Evolutionary conservation across 2,329 filamentous ascomycete genomes (phyloP).

Genomic region (Cladosporium sp.): DNA sequence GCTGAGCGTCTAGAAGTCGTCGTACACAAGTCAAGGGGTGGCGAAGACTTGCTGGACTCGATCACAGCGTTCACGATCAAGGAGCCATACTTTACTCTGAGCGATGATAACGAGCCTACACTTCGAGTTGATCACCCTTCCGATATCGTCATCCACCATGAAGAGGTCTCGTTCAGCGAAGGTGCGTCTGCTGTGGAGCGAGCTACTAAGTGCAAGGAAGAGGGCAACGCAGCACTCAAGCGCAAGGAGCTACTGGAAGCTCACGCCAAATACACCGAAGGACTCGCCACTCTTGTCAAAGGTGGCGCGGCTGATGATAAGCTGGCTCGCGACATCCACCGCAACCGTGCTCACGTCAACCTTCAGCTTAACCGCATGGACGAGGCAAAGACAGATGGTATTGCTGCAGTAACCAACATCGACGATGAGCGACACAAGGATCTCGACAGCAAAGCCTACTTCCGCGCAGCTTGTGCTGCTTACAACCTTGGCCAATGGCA

Average conservation of each 20-base stretch:
- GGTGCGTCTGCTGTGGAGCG: slow-evolving; percentile 2
- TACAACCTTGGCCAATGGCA: slow-evolving; percentile 24
- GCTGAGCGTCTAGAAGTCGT: slow-evolving; percentile 30
- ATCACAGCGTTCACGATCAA: slow-evolving; percentile 29
- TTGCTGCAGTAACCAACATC: slow-evolving; percentile 30
- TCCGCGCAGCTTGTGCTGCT: slow-evolving; percentile 24
- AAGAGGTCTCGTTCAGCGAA: background rate
- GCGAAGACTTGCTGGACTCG: slow-evolving; percentile 37
- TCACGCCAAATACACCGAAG: slow-evolving; percentile 25
- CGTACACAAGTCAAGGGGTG: slow-evolving; percentile 36
- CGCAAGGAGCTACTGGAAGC: slow-evolving; percentile 26
- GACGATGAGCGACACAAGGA: slow-evolving; percentile 33
- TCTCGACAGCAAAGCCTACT: slow-evolving; percentile 28
- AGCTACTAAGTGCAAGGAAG: slow-evolving; percentile 30
- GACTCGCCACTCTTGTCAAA: slow-evolving; percentile 19
- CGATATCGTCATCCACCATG: slow-evolving; percentile 24
- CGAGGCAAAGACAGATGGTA: slow-evolving; percentile 36
- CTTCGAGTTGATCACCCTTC: slow-evolving; percentile 34
- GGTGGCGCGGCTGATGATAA: background rate
- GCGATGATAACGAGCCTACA: slow-evolving; percentile 30
- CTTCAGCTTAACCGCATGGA: slow-evolving; percentile 34
- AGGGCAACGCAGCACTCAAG: slow-evolving; percentile 33
- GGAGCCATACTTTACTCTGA: slow-evolving; percentile 35
- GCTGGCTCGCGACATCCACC: slow-evolving; percentile 21
- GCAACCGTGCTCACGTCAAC: slow-evolving; percentile 39